A percentile compares a stretch with the other conserved stretches of the same genome.
Evolutionary conservation across 2,329 filamentous ascomycete genomes (phyloP).

Genomic region (Aspergillus caelatus): DNA sequence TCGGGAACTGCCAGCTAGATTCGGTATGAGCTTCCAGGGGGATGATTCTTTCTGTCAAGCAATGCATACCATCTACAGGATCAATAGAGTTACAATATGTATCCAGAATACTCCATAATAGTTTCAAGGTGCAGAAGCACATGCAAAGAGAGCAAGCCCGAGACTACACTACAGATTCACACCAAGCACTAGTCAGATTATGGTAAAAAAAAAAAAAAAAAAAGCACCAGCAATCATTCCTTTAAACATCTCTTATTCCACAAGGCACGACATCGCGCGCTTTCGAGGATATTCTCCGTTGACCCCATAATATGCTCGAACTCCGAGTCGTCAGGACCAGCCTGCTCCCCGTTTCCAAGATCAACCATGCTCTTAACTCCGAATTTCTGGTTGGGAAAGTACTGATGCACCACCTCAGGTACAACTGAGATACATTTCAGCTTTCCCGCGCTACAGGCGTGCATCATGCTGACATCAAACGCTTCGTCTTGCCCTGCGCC

Average conservation of each 20-base stretch:
- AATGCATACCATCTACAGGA: too few relatives aligned
- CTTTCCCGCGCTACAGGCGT: constrained; percentile 30
- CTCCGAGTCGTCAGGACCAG: constrained; percentile 16
- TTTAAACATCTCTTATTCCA: constrained; percentile 28
- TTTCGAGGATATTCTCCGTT: constrained; percentile 39
- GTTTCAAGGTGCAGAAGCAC: too few relatives aligned
- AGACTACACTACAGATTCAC: too few relatives aligned
- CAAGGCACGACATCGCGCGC: constrained; percentile 39
- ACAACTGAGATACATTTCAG: constrained; percentile 42
- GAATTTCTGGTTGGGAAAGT: constrained; percentile 31
- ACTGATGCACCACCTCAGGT: constrained; percentile 41
- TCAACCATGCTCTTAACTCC: constrained; percentile 29
- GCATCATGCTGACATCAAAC: constrained; percentile 40
- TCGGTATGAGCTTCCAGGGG: too few relatives aligned
- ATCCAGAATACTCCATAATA: too few relatives aligned
- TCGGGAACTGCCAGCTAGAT: too few relatives aligned
- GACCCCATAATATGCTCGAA: constrained; percentile 35
- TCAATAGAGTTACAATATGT: too few relatives aligned
- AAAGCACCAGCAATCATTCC: not conserved
- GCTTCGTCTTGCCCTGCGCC: constrained; percentile 34
- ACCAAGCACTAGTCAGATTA: too few relatives aligned
- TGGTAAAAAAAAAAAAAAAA: not conserved
- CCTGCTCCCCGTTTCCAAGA: constrained; percentile 23
- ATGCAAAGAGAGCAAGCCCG: too few relatives aligned
- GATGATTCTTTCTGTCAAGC: too few relatives aligned